Evolutionary conservation across 1,284 basidiomycete genomes (phyloP).

Genomic region (Leccinum angustisporum): DNA sequence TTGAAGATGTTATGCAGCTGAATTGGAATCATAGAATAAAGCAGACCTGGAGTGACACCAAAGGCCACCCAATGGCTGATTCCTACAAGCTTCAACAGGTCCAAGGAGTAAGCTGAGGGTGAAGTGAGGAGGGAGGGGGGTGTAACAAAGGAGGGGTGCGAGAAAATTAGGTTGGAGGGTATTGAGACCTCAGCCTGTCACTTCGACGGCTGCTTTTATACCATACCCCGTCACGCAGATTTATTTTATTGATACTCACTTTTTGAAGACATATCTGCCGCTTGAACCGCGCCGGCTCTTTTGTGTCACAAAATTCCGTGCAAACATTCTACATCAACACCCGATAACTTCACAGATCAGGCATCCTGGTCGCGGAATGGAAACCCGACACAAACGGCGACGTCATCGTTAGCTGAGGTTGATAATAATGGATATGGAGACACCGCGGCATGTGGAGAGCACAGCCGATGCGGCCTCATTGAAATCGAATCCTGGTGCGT

Average conservation of each 20-base stretch:
- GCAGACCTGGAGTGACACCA: constrained; percentile 33
- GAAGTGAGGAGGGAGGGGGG: not conserved
- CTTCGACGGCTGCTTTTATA: constrained; percentile 25
- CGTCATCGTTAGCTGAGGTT: constrained; percentile 19
- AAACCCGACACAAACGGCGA: constrained; percentile 21
- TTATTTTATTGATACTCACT: constrained; percentile 16
- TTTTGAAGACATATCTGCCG: constrained; percentile 13
- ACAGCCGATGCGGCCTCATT: constrained; percentile 28
- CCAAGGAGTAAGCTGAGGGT: constrained; percentile 2
- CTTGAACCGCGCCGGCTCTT: constrained; percentile 11
- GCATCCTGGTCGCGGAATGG: constrained; percentile 24
- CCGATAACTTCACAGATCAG: constrained; percentile 28
- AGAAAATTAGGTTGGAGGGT: constrained; percentile 17
- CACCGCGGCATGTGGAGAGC: constrained; percentile 13
- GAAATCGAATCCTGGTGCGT: constrained; percentile 7
- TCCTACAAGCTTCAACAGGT: constrained; percentile 1
- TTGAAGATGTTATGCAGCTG: constrained; percentile 25
- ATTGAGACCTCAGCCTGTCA: not conserved
- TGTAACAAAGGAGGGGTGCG: constrained; percentile 6
- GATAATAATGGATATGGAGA: constrained; percentile 16
- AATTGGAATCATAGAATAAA: constrained; percentile 37
- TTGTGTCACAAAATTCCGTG: constrained; percentile 21
- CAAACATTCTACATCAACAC: constrained; percentile 16
- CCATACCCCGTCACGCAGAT: not conserved
- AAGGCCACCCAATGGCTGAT: constrained; percentile 14